A percentile compares a stretch with the other conserved stretches of the same genome.
These are phyloP conservation scores for Sporodiniella umbellata DNA, from an alignment of 371 early-diverging fungal genomes.

Conservation along the genomic window DNA sequence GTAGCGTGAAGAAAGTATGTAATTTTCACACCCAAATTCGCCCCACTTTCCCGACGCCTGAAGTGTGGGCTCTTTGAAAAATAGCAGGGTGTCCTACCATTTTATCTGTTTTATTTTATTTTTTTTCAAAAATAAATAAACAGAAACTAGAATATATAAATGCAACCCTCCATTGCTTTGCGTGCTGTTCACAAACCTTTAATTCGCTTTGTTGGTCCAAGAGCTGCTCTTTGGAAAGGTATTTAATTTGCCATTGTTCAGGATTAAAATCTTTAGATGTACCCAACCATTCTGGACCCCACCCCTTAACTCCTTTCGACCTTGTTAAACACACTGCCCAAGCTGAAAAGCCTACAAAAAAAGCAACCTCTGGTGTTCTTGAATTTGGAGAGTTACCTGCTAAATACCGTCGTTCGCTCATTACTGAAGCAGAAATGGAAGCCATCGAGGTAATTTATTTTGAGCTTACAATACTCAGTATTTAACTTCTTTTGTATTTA, in stretches of 20 bases:
- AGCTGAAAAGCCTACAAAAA: slow-evolving; percentile 13
- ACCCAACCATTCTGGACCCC: slow-evolving; percentile 40
- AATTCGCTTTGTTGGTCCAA: slow-evolving; percentile 49
- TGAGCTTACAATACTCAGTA: too few species aligned
- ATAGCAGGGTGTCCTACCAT: too few species aligned
- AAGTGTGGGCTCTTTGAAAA: too few species aligned
- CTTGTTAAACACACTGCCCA: slow-evolving; percentile 46
- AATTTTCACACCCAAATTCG: too few species aligned
- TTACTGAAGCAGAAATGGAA: slow-evolving; percentile 48
- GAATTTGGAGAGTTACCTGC: slow-evolving; percentile 39
- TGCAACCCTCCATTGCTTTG: slow-evolving; percentile 36
- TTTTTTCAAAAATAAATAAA: too few species aligned
- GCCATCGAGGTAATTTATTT: slow-evolving; percentile 51
- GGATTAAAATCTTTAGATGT: slow-evolving; percentile 13
- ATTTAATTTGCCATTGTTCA: neutral
- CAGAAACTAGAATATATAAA: too few species aligned
- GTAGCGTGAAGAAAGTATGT: too few species aligned
- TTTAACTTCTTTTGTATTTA: slow-evolving; percentile 8
- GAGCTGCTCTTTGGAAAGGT: slow-evolving; percentile 46
- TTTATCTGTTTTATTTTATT: too few species aligned
- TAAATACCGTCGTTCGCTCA: slow-evolving; percentile 32
- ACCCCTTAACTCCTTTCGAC: slow-evolving; percentile 46
- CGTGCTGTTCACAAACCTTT: slow-evolving; percentile 48
- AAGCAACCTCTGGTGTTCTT: slow-evolving; percentile 16
- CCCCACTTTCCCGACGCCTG: too few species aligned